Conservation (phyloP, 2,329 filamentous ascomycete genomes). For the Botrytis galanthina region DNA sequence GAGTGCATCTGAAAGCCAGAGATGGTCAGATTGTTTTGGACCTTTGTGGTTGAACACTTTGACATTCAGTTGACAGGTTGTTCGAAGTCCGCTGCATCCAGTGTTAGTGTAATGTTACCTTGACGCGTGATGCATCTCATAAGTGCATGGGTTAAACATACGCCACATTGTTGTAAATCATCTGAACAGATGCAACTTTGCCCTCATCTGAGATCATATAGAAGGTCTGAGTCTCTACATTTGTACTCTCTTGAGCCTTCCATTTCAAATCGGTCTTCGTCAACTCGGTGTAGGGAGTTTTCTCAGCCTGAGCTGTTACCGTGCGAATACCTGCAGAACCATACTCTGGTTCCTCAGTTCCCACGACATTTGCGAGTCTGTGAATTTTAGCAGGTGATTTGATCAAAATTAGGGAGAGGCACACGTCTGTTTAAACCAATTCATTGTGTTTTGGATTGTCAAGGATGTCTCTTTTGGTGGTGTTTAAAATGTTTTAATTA, state of each 20-base stretch:
- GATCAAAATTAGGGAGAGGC: conserved; percentile 9
- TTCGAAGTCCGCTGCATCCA: conserved; percentile 71
- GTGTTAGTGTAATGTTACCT: conserved; percentile 17
- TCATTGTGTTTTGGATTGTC: conserved; percentile 18
- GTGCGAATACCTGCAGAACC: conserved; percentile 84
- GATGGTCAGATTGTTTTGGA: conserved; percentile 61
- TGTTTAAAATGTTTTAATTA: conserved; percentile 4
- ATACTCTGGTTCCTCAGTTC: conserved; percentile 95
- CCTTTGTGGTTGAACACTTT: conserved; percentile 80
- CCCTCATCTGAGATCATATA: conserved; percentile 83
- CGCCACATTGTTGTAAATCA: conserved; percentile 98
- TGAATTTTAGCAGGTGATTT: conserved; percentile 16
- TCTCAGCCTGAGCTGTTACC: conserved; percentile 76
- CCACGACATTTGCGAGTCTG: conserved; percentile 76
- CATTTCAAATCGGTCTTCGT: conserved; percentile 78
- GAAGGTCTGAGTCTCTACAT: conserved; percentile 93
- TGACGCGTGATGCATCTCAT: conserved; percentile 20
- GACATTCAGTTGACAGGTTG: conserved; percentile 88
- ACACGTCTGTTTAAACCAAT: conserved; percentile 23
- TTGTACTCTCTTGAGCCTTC: conserved; percentile 76
- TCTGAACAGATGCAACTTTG: conserved; percentile 73
- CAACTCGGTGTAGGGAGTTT: conserved; percentile 76
- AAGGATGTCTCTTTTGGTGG: conserved; percentile 12
- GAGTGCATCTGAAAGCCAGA: conserved; percentile 83
- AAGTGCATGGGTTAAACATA: conserved; percentile 49